Conservation (phyloP, 2,329 filamentous ascomycete genomes). For the Ascosphaera pollenicola region DNA sequence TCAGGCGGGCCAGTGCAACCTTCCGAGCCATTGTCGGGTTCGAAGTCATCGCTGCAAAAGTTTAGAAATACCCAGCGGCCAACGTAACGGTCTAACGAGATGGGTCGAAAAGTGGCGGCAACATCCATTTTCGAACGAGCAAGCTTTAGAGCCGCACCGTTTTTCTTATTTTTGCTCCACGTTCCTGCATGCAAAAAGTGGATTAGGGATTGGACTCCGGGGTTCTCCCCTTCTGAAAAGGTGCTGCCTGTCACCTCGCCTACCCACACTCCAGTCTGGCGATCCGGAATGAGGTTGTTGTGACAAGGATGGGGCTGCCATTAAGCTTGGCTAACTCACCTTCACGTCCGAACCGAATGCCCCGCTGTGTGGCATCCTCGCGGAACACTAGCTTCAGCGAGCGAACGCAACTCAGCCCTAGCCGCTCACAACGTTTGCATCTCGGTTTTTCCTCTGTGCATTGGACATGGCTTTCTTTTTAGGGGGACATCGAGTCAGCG, state of each 20-base stretch:
- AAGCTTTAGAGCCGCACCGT: too few species aligned
- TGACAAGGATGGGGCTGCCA: background rate
- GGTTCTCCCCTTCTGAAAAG: background rate
- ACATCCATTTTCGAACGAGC: background rate
- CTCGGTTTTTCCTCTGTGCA: conserved; percentile 12
- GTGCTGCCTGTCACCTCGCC: background rate
- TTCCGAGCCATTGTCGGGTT: too few species aligned
- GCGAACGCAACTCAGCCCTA: conserved; percentile 8
- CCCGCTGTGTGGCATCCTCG: conserved; percentile 13
- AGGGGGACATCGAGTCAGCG: background rate
- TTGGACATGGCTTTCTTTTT: conserved; percentile 10
- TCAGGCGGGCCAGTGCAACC: too few species aligned
- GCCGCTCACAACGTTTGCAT: conserved; percentile 10
- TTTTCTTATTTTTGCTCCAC: background rate
- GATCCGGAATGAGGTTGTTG: background rate
- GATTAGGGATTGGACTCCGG: background rate
- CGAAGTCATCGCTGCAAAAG: too few species aligned
- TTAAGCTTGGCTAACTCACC: conserved; percentile 3
- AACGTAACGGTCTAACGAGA: conserved; percentile 4
- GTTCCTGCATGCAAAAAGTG: background rate
- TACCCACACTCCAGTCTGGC: background rate
- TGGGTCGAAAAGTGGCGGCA: conserved; percentile 1
- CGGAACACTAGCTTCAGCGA: conserved; percentile 11
- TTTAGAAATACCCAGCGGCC: conserved; percentile 11
- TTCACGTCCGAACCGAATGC: conserved; percentile 9